Base-by-base conservation (phyloP, 2,329 filamentous ascomycete genomes). In the Monosporascus sp. region DNA sequence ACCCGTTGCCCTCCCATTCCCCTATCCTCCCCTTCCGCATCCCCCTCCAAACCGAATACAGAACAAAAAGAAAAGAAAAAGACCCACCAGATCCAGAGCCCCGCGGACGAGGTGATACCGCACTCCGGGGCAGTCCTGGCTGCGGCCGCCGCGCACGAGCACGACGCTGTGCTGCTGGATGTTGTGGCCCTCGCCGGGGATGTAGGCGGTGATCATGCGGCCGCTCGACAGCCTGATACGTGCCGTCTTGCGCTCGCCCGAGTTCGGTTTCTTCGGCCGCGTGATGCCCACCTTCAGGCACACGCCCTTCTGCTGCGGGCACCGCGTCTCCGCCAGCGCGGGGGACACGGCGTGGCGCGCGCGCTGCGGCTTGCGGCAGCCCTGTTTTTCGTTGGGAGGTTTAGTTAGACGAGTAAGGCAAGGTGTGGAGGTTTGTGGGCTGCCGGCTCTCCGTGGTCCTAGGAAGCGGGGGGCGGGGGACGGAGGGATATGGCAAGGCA, bases 141-240 rank as follows among this genome's bases (percentile, higher is more conserved):
- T 85, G 69, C 94, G 81, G 2, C 94, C 94, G 54, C 94, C 94
- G 60, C 94, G 81, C n/a, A 99, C 92, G 60, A 97, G 78, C 52
- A 99, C 94, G 47, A 99, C 94, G 64, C 89, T 95, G 78, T 99
- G 95, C 80, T 97, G 94, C 79, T 97, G 93, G 60, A 97, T 92
- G 72, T 97, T 99, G 75, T 99, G 94, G 48, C 94, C 93, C 82
- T 97, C 93, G 50, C 94, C 94, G 37, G 92, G 91, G 66, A 99
- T 97, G 76, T 97, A 97, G 25, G 89, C 90, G 54, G 90, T 96
- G 58, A 99, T 80, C 54, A 95, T 82, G 68, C 85, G 90, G 52
- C 94, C 94, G 58, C 84, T 92, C 55, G 89, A 94, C 68, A 99
- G 77, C 62, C 92, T 81, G 20, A 99, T 87, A 78, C 93, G 90